Conservation (phyloP, 176 grass and related monocot species). For the Bonia amplexicaulis region DNA sequence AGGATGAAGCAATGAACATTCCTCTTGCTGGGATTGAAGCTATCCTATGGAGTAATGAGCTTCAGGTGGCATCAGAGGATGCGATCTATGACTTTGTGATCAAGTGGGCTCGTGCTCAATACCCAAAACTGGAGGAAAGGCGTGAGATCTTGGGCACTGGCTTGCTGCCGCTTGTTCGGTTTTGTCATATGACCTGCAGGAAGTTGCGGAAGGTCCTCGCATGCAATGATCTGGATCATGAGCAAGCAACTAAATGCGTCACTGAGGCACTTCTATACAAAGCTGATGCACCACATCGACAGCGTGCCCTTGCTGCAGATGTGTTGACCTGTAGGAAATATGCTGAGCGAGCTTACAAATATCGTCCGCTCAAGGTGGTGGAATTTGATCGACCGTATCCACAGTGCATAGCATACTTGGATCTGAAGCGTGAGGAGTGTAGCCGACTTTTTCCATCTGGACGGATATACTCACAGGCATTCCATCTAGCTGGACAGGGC, state of each 20-base stretch:
- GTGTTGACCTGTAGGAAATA: constrained; percentile 43
- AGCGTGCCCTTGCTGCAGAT: constrained; percentile 65
- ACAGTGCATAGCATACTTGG: constrained; percentile 87
- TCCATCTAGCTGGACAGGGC: constrained; percentile 86
- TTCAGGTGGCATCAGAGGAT: constrained; percentile 95
- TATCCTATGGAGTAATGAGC: constrained; percentile 72
- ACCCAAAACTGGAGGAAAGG: constrained; percentile 76
- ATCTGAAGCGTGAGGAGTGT: constrained; percentile 86
- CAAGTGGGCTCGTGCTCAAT: constrained; percentile 76
- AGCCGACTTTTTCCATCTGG: constrained; percentile 72
- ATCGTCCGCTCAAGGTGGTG: constrained; percentile 90
- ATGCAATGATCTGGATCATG: constrained; percentile 76
- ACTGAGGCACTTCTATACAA: constrained; percentile 89
- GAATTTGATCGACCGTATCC: constrained; percentile 82
- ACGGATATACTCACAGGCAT: constrained; percentile 86
- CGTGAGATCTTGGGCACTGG: constrained; percentile 71
- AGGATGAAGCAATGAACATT: constrained; percentile 82
- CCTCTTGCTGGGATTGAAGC: constrained; percentile 84
- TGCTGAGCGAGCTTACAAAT: constrained; percentile 87
- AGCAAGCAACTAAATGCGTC: constrained; percentile 61
- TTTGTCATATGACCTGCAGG: constrained; percentile 83
- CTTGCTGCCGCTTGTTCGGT: constrained; percentile 63
- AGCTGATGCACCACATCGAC: constrained; percentile 75
- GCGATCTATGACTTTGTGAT: constrained; percentile 88
- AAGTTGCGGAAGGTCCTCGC: constrained; percentile 83